Evolutionary conservation across 2,329 filamentous ascomycete genomes (phyloP), one percentile per base, ranked within the genome.

Genomic region (Westerdykella sp.): DNA sequence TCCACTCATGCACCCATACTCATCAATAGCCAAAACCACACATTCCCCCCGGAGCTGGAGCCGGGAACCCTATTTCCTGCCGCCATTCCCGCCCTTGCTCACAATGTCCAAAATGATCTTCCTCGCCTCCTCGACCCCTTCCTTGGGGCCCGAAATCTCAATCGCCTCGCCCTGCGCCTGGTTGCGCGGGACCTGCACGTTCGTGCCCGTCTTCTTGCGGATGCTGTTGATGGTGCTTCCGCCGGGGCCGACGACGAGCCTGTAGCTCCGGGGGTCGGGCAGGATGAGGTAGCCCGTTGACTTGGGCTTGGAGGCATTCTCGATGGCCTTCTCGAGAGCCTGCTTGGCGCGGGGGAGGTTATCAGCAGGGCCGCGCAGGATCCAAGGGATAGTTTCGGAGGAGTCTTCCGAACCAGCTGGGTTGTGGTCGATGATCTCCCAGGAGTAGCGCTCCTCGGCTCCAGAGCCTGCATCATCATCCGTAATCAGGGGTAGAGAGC

Each of bases 171-270:
- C 77, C 54, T 73, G 70, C 39, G 73, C 73, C 67, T 94, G 85
- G 59, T 87, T 84, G 53, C 87, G 83, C 16, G 93, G 93, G 34
- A 98, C 91, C 52, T 90, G 89, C 64, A 98, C 94, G 71, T 85
- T 89, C 70, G 90, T 96, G 43, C 86, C 87, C 40, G 89, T 96
- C 73, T 93, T 82, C 72, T 87, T 88, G 55, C 93, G 83, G 64
- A 98, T 96, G 34, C 81, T 74, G 70, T 96, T 96, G 66, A 98
- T 94, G 69, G 91, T 91, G 67, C 81, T 85, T 46, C 93, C 93
- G 46, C 85, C 86, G 51, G 84, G 83, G 4, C 93, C 93, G 55
- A 98, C 89, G 39, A 98, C 87, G 51, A 85, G 85, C 49, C 91
- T 81, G 74, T 96, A 95, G 37, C 87, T 88, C 55, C 80, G 81